Evolutionary conservation across 257 asterid species (phyloP), one percentile per base, ranked within the genome.

Genomic region (Datura wrightii): DNA sequence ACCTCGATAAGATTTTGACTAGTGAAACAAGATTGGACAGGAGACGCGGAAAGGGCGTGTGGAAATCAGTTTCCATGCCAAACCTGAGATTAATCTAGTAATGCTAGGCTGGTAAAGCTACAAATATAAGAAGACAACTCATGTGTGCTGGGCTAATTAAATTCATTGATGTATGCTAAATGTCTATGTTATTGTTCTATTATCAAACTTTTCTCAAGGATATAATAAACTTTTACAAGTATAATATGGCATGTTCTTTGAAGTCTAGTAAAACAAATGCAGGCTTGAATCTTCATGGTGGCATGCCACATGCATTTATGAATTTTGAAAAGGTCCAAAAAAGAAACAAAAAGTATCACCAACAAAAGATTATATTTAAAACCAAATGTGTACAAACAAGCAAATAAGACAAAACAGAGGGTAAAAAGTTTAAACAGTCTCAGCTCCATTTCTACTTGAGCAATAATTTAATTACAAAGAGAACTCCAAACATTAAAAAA

Each of bases 31-130:
- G 31, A 83, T 8, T 54, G 31, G 86, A 89, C 19, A 84, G 87
- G 84, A 85, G 67, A n/a, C 60, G 88, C 3, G 72, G 83, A 15
- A 87, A 76, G 34, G 74, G 79, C 10, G 42, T 93, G 85, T 83
- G 60, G 37, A 94, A 96, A 82, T 91, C 99, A 5, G 78, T 82
- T 54, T 96, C 96, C 2, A 50, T 90, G 88, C 97, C 97, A 8
- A 88, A 92, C 85, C 82, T 96, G 85, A 24, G 87, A 89, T 16
- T 8, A 18, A 69, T 69, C 53, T 69, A 41, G 15, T 69, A 39
- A 16, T 41, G 52, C 53, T 69, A 67, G 50, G 50, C 3, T 67
- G 76, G 6, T 67, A 67, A 67, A 9, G 10, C 24, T 14, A 16
- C 79, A 39, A 69, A 41, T 69, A 69, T 69, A 67, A 39, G 79